phyloP scores from a whole-genome alignment of 2,329 filamentous ascomycete species.

The Hypoxylon rubiginosum region DNA sequence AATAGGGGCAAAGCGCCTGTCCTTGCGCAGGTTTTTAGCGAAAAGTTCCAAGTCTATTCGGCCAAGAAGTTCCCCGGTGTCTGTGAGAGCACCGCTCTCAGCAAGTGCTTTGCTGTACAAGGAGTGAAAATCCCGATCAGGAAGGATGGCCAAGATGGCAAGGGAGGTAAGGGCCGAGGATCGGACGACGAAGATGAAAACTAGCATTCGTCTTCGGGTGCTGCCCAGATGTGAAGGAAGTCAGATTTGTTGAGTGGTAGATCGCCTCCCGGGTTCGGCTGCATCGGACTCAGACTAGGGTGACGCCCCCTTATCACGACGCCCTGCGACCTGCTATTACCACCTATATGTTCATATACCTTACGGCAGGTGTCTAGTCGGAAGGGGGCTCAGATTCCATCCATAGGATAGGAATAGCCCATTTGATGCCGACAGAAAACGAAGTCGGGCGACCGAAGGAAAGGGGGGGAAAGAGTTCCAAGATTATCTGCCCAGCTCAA shows the following conservation, averaged over 20 bases:
- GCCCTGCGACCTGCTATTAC: background rate
- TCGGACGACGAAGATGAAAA: slow-evolving; percentile 67
- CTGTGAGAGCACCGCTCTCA: slow-evolving; percentile 90
- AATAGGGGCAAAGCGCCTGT: slow-evolving; percentile 85
- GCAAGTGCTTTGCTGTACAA: slow-evolving; percentile 92
- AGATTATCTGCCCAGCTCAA: slow-evolving; percentile 18
- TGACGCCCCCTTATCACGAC: slow-evolving; percentile 18
- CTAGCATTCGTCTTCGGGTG: slow-evolving; percentile 7
- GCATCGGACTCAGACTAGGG: slow-evolving; percentile 16
- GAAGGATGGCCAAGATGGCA: slow-evolving; percentile 76
- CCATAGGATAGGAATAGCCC: slow-evolving; percentile 11
- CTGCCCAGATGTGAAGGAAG: slow-evolving; percentile 12
- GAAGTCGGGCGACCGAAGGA: slow-evolving; percentile 26
- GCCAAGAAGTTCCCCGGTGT: slow-evolving; percentile 99
- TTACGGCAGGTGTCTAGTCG: slow-evolving; percentile 12
- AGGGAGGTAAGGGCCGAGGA: slow-evolving; percentile 59
- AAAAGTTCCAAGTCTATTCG: slow-evolving; percentile 92
- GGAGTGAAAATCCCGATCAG: slow-evolving; percentile 97
- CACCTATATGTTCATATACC: slow-evolving; percentile 24
- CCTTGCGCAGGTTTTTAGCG: slow-evolving; percentile 86
- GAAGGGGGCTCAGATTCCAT: slow-evolving; percentile 15
- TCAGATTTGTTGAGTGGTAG: slow-evolving; percentile 18
- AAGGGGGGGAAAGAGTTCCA: background rate
- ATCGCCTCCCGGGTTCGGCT: slow-evolving; percentile 16
- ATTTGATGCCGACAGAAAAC: slow-evolving; percentile 27